Conservation (phyloP, 2,329 filamentous ascomycete species). For the Truncatella angustata region DNA sequence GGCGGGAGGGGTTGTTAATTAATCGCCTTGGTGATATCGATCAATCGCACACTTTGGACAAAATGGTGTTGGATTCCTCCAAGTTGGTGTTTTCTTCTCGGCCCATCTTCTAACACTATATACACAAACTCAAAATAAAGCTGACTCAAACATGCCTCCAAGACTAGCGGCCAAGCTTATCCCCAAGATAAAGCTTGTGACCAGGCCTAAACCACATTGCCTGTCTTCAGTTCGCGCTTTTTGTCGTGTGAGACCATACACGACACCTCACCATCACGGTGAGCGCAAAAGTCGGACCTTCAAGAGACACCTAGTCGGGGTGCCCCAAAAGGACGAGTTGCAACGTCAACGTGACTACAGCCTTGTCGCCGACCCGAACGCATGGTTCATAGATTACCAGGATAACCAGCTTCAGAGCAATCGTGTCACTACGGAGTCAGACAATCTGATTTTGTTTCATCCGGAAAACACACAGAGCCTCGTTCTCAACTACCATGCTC, state of each 20-base stretch:
- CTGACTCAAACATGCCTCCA: not conserved
- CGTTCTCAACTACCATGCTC: conserved; percentile 23
- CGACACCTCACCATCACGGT: not conserved
- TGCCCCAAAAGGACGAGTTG: not conserved
- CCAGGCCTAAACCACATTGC: not conserved
- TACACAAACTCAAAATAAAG: no score
- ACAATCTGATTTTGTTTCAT: not conserved
- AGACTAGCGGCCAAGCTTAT: not conserved
- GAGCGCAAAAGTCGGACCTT: no score
- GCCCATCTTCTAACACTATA: no score
- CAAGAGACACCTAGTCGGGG: not conserved
- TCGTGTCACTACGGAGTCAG: not conserved
- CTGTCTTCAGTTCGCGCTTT: not conserved
- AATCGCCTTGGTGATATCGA: not conserved
- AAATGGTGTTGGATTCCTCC: no score
- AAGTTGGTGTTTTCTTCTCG: no score
- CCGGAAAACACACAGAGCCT: not conserved
- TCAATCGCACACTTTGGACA: no score
- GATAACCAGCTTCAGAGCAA: no score
- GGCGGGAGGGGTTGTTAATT: not conserved
- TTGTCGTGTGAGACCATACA: not conserved
- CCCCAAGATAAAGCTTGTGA: not conserved
- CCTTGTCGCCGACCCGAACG: not conserved
- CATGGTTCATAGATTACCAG: not conserved
- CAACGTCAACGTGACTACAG: not conserved